Evolutionary conservation across 169 alveolate genomes (phyloP), one percentile per base, ranked within the genome.

Genomic region (Eimeria necatrix): DNA sequence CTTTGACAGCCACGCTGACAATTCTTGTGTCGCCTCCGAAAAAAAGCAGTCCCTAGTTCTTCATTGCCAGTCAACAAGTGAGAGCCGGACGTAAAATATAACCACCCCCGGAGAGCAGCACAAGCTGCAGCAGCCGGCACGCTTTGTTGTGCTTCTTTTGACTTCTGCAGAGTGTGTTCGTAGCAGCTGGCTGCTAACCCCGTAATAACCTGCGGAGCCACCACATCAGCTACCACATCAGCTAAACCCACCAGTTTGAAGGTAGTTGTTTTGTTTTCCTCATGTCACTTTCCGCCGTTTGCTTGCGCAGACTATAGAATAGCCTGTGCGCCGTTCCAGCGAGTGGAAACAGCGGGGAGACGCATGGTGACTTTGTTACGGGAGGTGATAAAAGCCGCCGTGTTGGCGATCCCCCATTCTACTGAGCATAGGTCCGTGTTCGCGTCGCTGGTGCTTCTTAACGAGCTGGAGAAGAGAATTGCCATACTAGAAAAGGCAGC

Each of bases 1-100:
- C 9, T 85, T 60, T 0, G 93, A 85, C 41, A 46, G 90, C 24
- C 80, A 85, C n/a, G 88, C 90, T 12, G 88, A 48, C 60, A 85
- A 85, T 8, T 8, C 93, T 20, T 85, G 93, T 22, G 32, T 49
- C 32, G 93, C 93, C 32, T 48, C 60, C 9, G 56, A 48, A n/a
- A 52, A n/a, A 16, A 49, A n/a, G 26, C 56, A 85, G 41, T 85
- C 93, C 14, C 20, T 61, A 26, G 93, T 68, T 14, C 20, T 85
- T 16, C 46, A 85, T 22, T 85, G 93, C 26, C 32, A 61, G 14
- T 14, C 74, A 16, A 68, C 78, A n/a, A n/a, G 78, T 68, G 32
- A 68, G 78, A 18, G 68, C 41, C 41, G 41, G 41, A 32, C 41
- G 41, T 32, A 32, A 32, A 32, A 32, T 32, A 32, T 32, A 32